Conservation (phyloP, 345 rosid species). For the Euphorbia lathyris region DNA sequence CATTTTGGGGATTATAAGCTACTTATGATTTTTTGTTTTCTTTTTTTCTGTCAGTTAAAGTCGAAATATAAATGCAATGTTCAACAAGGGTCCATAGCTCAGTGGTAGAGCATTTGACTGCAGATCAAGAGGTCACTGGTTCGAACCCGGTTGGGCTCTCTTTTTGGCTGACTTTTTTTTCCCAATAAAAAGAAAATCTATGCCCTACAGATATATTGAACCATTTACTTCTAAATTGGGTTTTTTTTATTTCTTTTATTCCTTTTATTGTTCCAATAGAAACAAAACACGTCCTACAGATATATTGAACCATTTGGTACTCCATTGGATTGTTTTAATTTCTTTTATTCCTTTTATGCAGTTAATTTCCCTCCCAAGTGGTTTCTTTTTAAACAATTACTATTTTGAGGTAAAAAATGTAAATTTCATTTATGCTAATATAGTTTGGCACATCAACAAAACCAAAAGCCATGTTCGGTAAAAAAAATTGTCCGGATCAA, state of each 20-base stretch:
- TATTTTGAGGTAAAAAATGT: no score
- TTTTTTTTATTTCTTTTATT: background rate
- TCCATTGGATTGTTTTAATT: background rate
- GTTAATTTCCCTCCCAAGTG: background rate
- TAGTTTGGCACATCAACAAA: no score
- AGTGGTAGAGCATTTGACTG: constrained; percentile 33
- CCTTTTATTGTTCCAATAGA: background rate
- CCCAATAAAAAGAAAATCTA: background rate
- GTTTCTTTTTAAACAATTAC: no score
- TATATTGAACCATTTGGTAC: background rate
- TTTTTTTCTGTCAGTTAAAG: no score
- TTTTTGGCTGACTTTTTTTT: background rate
- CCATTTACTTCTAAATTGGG: background rate
- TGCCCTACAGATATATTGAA: no score
- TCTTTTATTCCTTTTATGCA: background rate
- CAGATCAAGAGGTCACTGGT: constrained; percentile 34
- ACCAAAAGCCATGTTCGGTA: no score
- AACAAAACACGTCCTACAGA: no score
- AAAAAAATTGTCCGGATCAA: no score
- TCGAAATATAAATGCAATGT: no score
- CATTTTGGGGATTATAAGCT: no score
- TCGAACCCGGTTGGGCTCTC: constrained; percentile 32
- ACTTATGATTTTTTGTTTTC: no score
- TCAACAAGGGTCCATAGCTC: constrained; percentile 28
- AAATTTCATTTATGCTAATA: no score